Evolutionary conservation across 352 stramenopile species (phyloP), one percentile per base, ranked within the genome.

Genomic region (Phytophthora sansomeana): DNA sequence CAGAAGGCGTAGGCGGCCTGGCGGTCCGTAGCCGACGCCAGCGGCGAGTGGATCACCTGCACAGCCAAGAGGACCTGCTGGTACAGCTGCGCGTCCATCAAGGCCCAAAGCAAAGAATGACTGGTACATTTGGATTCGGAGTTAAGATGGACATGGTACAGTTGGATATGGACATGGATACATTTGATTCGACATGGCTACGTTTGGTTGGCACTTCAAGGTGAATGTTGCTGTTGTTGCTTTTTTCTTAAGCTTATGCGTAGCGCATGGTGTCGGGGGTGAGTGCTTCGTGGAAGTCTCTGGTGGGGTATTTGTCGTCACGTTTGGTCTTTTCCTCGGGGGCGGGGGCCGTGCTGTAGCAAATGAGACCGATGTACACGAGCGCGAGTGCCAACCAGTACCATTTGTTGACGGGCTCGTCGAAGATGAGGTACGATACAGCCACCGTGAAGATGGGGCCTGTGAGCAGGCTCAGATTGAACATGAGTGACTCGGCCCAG

Each of bases 51-150:
- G 56, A 75, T 89, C 39, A 90, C 77, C 50, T 91, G 77, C 16
- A 94, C 77, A 14, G 86, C 86, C 52, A 88, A 71, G 68, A 94
- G 69, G 59, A 92, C 74, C 54, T 88, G 82, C 65, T 91, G 66
- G 65, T 91, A 94, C 39, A 92, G 63, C 42, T 90, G 74, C 51
- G 66, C 32, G 54, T 94, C 86, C 80, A 92, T 92, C 26, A 13
- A 4, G 17, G 5, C 2, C 5, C 14, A 42, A 42, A 17, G 3
- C 8, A 19, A 42, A 42, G 10, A 71, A 62, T 67, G 57, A 44
- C 39, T 67, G 58, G 56, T 19, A 39, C 50, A 36, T 8, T 7
- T 16, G 11, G 35, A 42, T 21, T 42, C 36, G 36, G 36, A 42
- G 14, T 42, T 42, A 42, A n/a, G 41, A 47, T 16, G 26, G 51